Evolutionary conservation across 2,329 filamentous ascomycete species (phyloP), one percentile per base, ranked within the genome.

Genomic region (Penicillium psychrosexuale): DNA sequence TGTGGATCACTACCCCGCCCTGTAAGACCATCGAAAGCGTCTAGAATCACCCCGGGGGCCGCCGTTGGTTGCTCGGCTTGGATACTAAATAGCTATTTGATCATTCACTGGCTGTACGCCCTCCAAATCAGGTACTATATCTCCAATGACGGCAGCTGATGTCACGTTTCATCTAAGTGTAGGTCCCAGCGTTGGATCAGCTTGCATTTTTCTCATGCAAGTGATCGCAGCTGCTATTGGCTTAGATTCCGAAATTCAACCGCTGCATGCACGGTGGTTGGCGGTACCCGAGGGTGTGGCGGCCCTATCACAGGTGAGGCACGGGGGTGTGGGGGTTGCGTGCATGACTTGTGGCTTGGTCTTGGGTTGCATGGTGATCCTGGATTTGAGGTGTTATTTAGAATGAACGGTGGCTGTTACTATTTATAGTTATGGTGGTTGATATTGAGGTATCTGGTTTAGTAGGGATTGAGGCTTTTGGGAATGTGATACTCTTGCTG

Each of bases 1-100:
- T 24, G 51, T 54, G 51, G 46, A 44, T 49, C 38, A 44, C 28
- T 50, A 50, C 51, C 46, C 46, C 45, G 45, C 51, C 31, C 33
- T 3, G 31, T 51, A 30, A 22, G 46, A 42, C 28, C 27, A 24
- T 27, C 15, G 19, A 52, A 45, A 38, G 24, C 7, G 28, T 12
- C 36, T 31, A n/a, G 33, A 47, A 47, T 17, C 9, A 6, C 24
- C 9, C 15, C 22, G 15, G 2, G 33, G 33, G 37, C 12, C 2
- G 24, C 15, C 9, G 24, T 42, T n/a, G 15, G 5, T n/a, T 17
- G n/a, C 15, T n/a, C 34, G 3, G n/a, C 1, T 22, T 22, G 8
- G 7, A 36, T 17, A 11, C 11, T 2, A 6, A 12, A 19, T 13
- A 17, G 15, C 8, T 11, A 28, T n/a, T 30, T 8, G 24, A 13